Base-by-base conservation (phyloP, 257 asterid genomes). In the Salvia hispanica region DNA sequence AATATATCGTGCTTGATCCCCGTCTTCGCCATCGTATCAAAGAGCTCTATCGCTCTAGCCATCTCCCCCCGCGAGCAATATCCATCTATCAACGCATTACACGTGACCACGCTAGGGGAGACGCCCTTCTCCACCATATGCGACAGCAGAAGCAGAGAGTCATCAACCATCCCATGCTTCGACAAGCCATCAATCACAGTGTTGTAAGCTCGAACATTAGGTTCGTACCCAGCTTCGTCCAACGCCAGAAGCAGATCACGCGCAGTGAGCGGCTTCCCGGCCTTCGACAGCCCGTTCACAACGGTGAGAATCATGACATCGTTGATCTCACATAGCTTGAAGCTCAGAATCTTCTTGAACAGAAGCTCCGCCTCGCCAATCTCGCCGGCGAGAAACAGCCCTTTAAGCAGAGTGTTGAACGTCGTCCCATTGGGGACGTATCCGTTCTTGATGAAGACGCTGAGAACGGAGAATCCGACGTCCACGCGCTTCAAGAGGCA, bases 371-470 rank as follows among this genome's bases (percentile, higher is more conserved):
- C 72, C 39, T 39, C 42, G 1, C 62, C 39, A 4, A 28, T 25
- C 56, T 25, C 45, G 10, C 74, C 69, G 45, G 44, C 74, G 15
- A 62, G 40, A 33, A 58, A 70, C n/a, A 58, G 56, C 50, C 62
- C 68, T 36, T 65, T 66, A 4, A 64, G 37, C 39, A 73, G 72
- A 21, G 72, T 73, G 68, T 25, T 65, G 60, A 72, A 79, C 1
- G 72, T 72, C 45, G 67, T 45, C 16, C 25, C 69, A 39, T 50
- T 37, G 15, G 76, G 83, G 28, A 42, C 37, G 64, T 21, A 28
- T 16, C 81, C 85, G 40, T 34, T 61, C 78, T 82, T 82, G 34
- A 77, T 34, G 53, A 75, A 74, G 18, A 60, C 9, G 25, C 80
- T 74, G 37, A 82, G 8, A 6, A 79, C 9, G 0, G 79, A 53